These are phyloP conservation scores for Rhynchosporium agropyri DNA, from an alignment of 2,329 filamentous ascomycete genomes.

Conservation along the genomic window DNA sequence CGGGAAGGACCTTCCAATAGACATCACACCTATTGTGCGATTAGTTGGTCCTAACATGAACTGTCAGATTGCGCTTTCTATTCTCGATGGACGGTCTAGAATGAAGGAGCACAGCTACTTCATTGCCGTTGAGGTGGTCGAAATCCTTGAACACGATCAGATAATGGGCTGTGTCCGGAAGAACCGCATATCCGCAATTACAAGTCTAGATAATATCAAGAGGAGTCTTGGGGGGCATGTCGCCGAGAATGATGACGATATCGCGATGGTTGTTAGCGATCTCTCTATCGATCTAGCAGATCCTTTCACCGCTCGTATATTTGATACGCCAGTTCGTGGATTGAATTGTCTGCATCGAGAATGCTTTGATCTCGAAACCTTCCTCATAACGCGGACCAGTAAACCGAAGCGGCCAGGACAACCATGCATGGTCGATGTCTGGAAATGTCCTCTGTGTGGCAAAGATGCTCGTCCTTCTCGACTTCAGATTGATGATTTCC, in stretches of 20 bases:
- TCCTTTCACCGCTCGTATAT: slow-evolving; percentile 67
- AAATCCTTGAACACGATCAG: slow-evolving; percentile 52
- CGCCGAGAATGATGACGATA: slow-evolving; percentile 58
- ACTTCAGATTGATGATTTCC: slow-evolving; percentile 74
- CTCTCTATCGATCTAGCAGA: slow-evolving; percentile 67
- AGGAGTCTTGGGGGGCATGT: slow-evolving; percentile 48
- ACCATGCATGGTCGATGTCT: slow-evolving; percentile 66
- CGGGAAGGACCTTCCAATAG: slow-evolving; percentile 74
- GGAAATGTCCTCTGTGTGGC: slow-evolving; percentile 85
- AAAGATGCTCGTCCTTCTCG: slow-evolving; percentile 73
- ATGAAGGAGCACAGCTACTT: slow-evolving; percentile 52
- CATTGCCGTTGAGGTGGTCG: slow-evolving; percentile 71
- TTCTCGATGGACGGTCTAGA: slow-evolving; percentile 40
- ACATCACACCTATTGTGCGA: slow-evolving; percentile 61
- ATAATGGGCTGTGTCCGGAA: slow-evolving; percentile 48
- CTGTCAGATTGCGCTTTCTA: slow-evolving; percentile 34
- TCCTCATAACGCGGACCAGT: slow-evolving; percentile 65
- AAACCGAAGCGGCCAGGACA: slow-evolving; percentile 51
- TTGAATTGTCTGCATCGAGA: slow-evolving; percentile 73
- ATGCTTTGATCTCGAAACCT: slow-evolving; percentile 87
- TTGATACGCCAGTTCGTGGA: slow-evolving; percentile 72
- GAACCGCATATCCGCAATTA: slow-evolving; percentile 47
- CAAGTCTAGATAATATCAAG: slow-evolving; percentile 61
- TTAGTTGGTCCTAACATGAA: slow-evolving; percentile 19
- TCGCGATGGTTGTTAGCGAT: slow-evolving; percentile 59